phyloP scores from a whole-genome alignment of 192 early-diverging fungal genomes.

The Coemansia pectinata region DNA sequence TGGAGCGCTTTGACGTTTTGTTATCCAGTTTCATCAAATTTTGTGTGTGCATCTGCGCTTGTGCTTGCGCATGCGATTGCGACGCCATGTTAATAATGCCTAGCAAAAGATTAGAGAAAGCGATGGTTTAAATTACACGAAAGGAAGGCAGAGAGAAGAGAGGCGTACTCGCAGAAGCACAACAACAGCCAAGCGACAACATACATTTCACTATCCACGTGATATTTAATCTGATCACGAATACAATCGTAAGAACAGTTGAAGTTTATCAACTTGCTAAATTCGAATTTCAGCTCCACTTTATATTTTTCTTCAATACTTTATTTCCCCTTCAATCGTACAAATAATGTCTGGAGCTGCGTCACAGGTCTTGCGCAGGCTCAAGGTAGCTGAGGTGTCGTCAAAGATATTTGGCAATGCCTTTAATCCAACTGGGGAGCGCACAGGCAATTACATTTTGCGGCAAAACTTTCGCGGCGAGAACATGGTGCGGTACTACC shows the following conservation, averaged over 20 bases:
- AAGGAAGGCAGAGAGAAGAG: not conserved
- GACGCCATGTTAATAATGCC: not conserved
- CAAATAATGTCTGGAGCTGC: slow-evolving; percentile 20
- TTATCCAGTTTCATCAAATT: slow-evolving; percentile 43
- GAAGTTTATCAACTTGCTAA: not conserved
- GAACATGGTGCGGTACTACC: slow-evolving; percentile 66
- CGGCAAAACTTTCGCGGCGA: slow-evolving; percentile 69
- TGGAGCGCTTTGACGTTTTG: slow-evolving; percentile 44
- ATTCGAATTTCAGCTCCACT: not conserved
- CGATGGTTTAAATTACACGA: not conserved
- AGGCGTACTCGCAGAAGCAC: not conserved
- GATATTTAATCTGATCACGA: not conserved
- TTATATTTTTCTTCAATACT: too few relatives aligned
- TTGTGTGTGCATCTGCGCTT: slow-evolving; percentile 21
- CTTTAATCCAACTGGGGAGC: slow-evolving; percentile 68
- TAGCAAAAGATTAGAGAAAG: not conserved
- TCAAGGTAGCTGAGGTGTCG: slow-evolving; percentile 61
- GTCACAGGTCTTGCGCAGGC: slow-evolving; percentile 26
- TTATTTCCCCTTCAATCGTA: not conserved
- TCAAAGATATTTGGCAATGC: slow-evolving; percentile 66
- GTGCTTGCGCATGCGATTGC: not conserved
- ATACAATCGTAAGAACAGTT: not conserved
- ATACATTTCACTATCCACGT: not conserved
- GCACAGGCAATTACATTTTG: slow-evolving; percentile 74
- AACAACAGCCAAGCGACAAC: not conserved